A percentile compares a stretch with the other conserved stretches of the same genome.
These are phyloP conservation scores for Penicillium dipodomyicola DNA, from an alignment of 495 filamentous ascomycete species.

Conservation along the genomic window DNA sequence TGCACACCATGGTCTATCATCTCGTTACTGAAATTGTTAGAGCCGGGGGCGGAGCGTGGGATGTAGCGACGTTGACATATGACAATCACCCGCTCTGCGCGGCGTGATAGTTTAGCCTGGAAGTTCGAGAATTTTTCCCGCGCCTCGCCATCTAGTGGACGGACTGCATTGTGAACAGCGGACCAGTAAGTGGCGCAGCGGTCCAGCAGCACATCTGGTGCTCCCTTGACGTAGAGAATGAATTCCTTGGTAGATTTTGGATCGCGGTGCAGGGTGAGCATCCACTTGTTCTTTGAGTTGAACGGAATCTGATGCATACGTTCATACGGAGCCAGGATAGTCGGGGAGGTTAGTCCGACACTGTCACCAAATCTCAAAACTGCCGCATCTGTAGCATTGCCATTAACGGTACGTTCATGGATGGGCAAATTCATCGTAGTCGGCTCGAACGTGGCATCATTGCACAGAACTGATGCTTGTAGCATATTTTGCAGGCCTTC, in stretches of 20 bases:
- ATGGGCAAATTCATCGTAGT: constrained; percentile 52
- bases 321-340: constrained; percentile 44
- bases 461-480: constrained; percentile 53
- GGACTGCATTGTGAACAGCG: constrained; percentile 29
- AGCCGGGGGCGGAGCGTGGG: constrained; percentile 23
- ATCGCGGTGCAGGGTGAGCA: constrained; percentile 35
- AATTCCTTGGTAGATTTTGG: constrained; percentile 17
- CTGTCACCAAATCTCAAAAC: constrained; percentile 64
- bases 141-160: constrained; percentile 35
- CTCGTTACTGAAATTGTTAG: constrained; percentile 47
- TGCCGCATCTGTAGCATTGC: constrained; percentile 72
- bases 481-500: constrained; percentile 24
- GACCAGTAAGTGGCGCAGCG: constrained; percentile 47
- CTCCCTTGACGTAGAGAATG: constrained; percentile 48
- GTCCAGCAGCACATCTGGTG: constrained; percentile 49
- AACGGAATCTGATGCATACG: constrained; percentile 67
- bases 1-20: constrained; percentile 36
- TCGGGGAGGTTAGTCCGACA: constrained; percentile 49
- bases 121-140: constrained; percentile 33
- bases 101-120: constrained; percentile 43
- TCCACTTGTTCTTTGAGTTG: constrained; percentile 76
- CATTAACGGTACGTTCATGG: constrained; percentile 57
- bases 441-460: constrained; percentile 67
- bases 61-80: constrained; percentile 40
- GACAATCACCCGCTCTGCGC: constrained; percentile 52